Evolutionary conservation across 331 rosid species (phyloP), one percentile per base, ranked within the genome.

Genomic region (Cydonia oblonga): DNA sequence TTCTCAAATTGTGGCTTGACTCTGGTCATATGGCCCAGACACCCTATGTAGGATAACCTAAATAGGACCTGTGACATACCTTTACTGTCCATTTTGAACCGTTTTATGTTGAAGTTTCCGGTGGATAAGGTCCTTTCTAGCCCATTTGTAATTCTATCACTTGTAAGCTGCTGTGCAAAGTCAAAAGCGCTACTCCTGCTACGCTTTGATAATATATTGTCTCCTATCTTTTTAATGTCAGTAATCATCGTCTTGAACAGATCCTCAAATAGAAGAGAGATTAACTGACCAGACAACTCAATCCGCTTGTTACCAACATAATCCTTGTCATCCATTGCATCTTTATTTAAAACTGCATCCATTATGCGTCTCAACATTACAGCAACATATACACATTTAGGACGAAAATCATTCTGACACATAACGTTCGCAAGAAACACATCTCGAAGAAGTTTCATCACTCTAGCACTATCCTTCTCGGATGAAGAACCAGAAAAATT

Each of bases 251-350:
- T 54, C 97, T 93, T 90, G 81, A 93, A 89, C 70, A 90, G 86
- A 86, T 93, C 98, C 98, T 93, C 98, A 82, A 93, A 93, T 53
- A 90, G 90, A 51, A 93, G 85, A 65, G 97, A 87, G 73, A 93
- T 84, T 58, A 91, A 68, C 75, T 93, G 97, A 77, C 98, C 98
- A 80, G 97, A 90, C 70, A 93, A 77, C 84, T 93, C 98, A 86
- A 93, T 81, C 75, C 97, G 85, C 81, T 93, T 93, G 85, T 93
- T 93, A 57, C 98, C 98, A 73, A 93, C 98, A 81, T 93, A 93
- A 84, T 90, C 98, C 96, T 93, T 93, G 85, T 93, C 98, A 82
- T 93, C 98, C 93, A 93, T 85, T 12, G 96, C 80, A 86, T 92
- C 96, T 81, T 90, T 86, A 68, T 90, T 92, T 76, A 92, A 81